Evolutionary conservation across 2,329 filamentous ascomycete genomes (phyloP).

Genomic region (Pseudocercospora pini-densiflorae): DNA sequence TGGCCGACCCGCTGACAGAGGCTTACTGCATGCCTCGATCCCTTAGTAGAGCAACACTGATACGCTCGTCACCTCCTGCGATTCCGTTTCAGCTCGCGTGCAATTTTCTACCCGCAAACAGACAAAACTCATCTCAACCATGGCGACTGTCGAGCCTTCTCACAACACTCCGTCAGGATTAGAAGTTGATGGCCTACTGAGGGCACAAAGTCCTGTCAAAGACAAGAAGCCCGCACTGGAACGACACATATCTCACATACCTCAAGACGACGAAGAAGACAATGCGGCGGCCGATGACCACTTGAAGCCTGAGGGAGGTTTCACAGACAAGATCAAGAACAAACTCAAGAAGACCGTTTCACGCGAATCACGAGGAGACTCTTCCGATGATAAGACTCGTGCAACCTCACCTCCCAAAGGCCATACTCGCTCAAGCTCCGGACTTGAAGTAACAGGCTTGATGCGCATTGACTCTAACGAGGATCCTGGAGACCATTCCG

Average conservation of each 20-base stretch:
- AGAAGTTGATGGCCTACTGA: constrained; percentile 12
- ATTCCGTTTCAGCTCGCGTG: neutral
- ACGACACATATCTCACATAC: constrained; percentile 24
- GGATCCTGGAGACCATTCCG: neutral
- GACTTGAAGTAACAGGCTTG: constrained; percentile 18
- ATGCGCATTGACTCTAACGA: constrained; percentile 12
- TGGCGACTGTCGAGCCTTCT: neutral
- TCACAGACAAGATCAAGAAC: constrained; percentile 16
- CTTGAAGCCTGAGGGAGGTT: neutral
- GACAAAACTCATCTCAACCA: neutral
- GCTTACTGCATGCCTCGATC: constrained; percentile 1
- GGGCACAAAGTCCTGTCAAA: constrained; percentile 6
- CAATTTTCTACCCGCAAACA: neutral
- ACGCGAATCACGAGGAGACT: constrained; percentile 6
- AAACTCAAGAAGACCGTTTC: constrained; percentile 15
- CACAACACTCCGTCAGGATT: constrained; percentile 8
- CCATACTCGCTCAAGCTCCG: neutral
- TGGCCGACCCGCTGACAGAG: constrained; percentile 2
- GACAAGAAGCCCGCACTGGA: constrained; percentile 16
- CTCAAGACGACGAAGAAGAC: constrained; percentile 17
- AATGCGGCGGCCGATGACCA: neutral
- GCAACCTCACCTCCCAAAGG: neutral
- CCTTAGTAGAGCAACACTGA: constrained; percentile 1
- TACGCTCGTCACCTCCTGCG: neutral
- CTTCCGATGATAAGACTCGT: neutral